Evolutionary conservation across 768 basidiomycete species (phyloP).

Genomic region (Boletus barrowsii): DNA sequence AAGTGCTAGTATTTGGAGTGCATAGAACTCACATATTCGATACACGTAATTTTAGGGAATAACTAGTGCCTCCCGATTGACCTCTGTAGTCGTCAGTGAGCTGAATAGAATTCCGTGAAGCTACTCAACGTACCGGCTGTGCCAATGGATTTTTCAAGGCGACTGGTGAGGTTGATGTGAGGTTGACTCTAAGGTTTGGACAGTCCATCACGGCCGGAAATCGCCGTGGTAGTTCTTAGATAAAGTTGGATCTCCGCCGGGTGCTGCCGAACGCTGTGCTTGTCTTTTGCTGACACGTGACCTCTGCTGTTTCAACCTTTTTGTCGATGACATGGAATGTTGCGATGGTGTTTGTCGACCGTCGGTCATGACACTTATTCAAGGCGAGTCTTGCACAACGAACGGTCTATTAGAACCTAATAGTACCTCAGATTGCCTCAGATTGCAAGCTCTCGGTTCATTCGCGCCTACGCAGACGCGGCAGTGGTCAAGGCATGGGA

Average conservation of each 20-base stretch:
- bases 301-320: too few species aligned
- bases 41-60: slow-evolving; percentile 22
- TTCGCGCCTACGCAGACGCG: background rate
- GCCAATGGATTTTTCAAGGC: slow-evolving; percentile 98
- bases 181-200: slow-evolving; percentile 24
- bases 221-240: slow-evolving; percentile 27
- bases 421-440: slow-evolving; percentile 1
- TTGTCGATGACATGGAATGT: slow-evolving; percentile 68
- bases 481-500: background rate
- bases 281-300: background rate
- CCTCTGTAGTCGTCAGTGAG: slow-evolving; percentile 50
- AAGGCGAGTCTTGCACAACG: slow-evolving; percentile 18
- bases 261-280: slow-evolving; percentile 8
- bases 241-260: slow-evolving; percentile 30
- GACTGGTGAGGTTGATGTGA: slow-evolving; percentile 32
- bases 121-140: slow-evolving; percentile 54
- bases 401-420: background rate
- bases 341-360: slow-evolving; percentile 64
- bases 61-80: slow-evolving; percentile 88
- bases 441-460: background rate
- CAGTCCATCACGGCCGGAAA: slow-evolving; percentile 10
- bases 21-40: slow-evolving; percentile 26
- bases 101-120: background rate
- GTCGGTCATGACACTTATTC: slow-evolving; percentile 36
- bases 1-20: background rate